Conservation (phyloP, 75 land plant species). For the Chamaecyparis obtusa region DNA sequence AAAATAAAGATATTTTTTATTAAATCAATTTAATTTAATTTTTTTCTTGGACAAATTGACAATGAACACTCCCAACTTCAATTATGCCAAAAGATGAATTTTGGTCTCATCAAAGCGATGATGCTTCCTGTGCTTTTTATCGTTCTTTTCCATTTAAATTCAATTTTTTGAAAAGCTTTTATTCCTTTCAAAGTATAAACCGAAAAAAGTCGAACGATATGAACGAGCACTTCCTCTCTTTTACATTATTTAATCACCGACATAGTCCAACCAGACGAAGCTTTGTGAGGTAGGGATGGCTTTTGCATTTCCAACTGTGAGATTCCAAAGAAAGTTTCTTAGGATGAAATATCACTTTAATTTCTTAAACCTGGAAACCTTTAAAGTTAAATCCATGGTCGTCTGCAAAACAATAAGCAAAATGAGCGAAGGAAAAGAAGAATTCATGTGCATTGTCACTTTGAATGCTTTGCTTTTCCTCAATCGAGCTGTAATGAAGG, state of each 20-base stretch:
- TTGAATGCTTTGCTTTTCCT: not conserved
- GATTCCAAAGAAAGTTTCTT: not conserved
- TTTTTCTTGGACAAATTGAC: too few species aligned
- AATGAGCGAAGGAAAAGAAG: not conserved
- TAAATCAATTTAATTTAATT: too few species aligned
- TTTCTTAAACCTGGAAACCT: not conserved
- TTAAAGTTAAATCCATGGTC: not conserved
- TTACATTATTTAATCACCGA: not conserved
- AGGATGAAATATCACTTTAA: not conserved
- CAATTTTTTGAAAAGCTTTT: not conserved
- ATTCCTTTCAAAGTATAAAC: not conserved
- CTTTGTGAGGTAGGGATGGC: not conserved
- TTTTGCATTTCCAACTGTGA: not conserved
- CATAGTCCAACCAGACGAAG: not conserved
- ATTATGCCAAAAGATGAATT: too few species aligned
- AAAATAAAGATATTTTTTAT: too few species aligned
- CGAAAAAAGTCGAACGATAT: not conserved
- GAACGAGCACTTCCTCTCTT: not conserved
- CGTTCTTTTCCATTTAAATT: not conserved
- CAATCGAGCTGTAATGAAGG: not conserved
- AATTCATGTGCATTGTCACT: not conserved
- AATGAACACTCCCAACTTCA: too few species aligned
- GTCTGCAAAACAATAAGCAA: not conserved
- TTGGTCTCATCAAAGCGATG: not conserved
- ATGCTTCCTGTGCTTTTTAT: not conserved